Evolutionary conservation across 2,329 filamentous ascomycete genomes (phyloP).

Genomic region (Sclerotinia minor): DNA sequence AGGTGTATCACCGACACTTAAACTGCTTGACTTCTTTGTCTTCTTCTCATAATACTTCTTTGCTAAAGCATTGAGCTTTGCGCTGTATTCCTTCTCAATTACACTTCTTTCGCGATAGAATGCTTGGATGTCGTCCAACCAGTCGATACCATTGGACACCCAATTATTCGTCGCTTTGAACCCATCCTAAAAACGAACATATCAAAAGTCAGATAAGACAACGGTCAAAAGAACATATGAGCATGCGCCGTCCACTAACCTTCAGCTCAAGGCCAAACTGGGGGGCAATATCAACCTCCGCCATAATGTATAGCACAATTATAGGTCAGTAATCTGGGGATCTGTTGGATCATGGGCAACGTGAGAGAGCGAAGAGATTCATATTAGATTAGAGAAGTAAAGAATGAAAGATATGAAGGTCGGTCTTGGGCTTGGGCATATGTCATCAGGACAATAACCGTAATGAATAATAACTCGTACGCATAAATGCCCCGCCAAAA

Average conservation of each 20-base stretch:
- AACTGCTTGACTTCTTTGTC: conserved; percentile 77
- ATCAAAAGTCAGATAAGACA: conserved; percentile 29
- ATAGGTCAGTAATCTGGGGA: conserved; percentile 17
- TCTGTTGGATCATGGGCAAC: conserved; percentile 31
- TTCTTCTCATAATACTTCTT: conserved; percentile 99
- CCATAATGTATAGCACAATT: conserved; percentile 54
- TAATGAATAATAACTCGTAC: conserved; percentile 23
- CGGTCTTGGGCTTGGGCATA: conserved; percentile 11
- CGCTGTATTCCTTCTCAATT: conserved; percentile 96
- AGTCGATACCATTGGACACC: conserved; percentile 85
- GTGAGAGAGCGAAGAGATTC: conserved; percentile 26
- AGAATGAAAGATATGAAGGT: conserved; percentile 16
- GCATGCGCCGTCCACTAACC: conserved; percentile 52
- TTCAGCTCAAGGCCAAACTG: conserved; percentile 94
- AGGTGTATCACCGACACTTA: conserved; percentile 93
- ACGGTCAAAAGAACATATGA: conserved; percentile 23
- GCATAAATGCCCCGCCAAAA: conserved; percentile 25
- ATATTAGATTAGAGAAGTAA: conserved; percentile 26
- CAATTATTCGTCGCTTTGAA: conserved; percentile 94
- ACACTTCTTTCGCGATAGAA: conserved; percentile 94
- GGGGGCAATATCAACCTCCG: conserved; percentile 77
- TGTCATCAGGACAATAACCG: conserved; percentile 17
- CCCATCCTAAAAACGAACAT: conserved; percentile 66
- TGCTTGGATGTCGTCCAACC: conserved; percentile 94
- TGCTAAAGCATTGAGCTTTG: conserved; percentile 81